Conservation (phyloP, 192 early-diverging fungal genomes). For the Mortierella claussenii region DNA sequence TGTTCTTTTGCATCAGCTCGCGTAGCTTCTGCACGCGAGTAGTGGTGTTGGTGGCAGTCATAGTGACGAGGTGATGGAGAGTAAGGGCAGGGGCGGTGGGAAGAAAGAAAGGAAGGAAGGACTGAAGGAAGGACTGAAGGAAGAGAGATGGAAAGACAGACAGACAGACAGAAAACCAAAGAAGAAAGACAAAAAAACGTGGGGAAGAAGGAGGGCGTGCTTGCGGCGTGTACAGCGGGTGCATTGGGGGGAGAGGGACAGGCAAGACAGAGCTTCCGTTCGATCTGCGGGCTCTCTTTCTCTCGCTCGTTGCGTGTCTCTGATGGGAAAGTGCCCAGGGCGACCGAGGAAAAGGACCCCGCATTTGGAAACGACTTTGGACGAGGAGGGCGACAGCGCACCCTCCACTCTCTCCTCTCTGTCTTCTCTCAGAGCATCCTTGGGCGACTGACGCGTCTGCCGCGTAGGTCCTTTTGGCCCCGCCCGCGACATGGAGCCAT, state of each 20-base stretch:
- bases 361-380: conserved; percentile 9
- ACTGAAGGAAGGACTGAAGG: not conserved
- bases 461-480: no score
- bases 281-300: no score
- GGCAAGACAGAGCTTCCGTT: no score
- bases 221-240: no score
- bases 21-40: conserved; percentile 66
- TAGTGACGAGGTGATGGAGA: conserved; percentile 19
- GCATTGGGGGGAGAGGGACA: no score
- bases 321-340: conserved; percentile 15
- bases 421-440: no score
- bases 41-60: conserved; percentile 59
- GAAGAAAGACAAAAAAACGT: not conserved
- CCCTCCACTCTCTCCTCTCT: no score
- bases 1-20: conserved; percentile 68
- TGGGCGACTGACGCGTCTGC: no score
- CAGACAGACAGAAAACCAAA: not conserved
- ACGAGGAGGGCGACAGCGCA: no score
- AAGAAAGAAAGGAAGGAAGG: not conserved
- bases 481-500: no score
- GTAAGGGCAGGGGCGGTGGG: conserved; percentile 6
- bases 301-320: not conserved
- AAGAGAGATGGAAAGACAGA: conserved; percentile 6
- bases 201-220: no score
- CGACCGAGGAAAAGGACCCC: not conserved